Conservation (phyloP, 2,329 filamentous ascomycete species). For the Thermothelomyces thermophilus region DNA sequence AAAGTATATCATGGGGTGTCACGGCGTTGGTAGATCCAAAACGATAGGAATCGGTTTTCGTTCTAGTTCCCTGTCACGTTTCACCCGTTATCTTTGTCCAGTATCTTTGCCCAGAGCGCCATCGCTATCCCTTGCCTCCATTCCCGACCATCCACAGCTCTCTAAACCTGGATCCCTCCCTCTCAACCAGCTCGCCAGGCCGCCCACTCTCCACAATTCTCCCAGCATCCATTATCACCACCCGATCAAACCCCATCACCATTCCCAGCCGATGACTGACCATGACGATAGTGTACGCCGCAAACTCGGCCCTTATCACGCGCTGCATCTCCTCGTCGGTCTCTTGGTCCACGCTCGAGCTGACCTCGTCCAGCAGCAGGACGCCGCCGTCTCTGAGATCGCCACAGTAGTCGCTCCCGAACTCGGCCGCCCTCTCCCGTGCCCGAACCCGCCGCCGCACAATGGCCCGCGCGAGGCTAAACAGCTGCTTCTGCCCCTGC, state of each 20-base stretch:
- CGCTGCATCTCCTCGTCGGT: constrained; percentile 38
- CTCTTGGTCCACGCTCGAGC: constrained; percentile 35
- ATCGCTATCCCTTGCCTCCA: background rate
- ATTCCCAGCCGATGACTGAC: constrained; percentile 43
- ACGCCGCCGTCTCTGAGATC: constrained; percentile 25
- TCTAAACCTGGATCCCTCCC: constrained; percentile 20
- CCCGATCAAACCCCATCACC: constrained; percentile 46
- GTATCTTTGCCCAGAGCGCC: no score
- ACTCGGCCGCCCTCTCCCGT: background rate
- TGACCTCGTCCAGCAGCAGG: constrained; percentile 39
- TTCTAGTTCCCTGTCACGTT: background rate
- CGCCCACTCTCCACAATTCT: constrained; percentile 36
- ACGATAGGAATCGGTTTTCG: no score
- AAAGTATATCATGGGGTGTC: background rate
- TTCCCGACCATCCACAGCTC: constrained; percentile 22
- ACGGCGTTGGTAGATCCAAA: background rate
- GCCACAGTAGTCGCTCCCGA: background rate
- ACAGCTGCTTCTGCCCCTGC: constrained; percentile 57
- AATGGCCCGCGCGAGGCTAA: constrained; percentile 55
- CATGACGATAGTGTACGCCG: constrained; percentile 46
- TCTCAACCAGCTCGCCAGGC: constrained; percentile 16
- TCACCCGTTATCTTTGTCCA: background rate
- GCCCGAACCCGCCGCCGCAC: constrained; percentile 33
- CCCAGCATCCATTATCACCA: constrained; percentile 46
- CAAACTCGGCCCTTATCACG: constrained; percentile 36